Evolutionary conservation across 106 monocot species (phyloP).

Genomic region (Acanthochlamys bracteata): DNA sequence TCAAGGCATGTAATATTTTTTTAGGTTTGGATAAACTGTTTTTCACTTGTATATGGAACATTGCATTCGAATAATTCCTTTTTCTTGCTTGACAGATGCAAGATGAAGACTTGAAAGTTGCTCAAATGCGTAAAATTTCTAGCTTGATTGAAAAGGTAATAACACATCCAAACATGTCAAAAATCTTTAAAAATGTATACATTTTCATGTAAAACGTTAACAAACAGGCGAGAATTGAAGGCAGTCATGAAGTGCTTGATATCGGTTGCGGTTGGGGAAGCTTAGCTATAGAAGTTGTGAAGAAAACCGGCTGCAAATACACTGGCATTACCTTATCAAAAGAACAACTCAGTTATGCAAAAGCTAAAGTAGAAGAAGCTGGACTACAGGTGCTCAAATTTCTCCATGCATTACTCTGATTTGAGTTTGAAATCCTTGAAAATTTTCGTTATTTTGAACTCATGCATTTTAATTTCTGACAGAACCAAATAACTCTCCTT

Average conservation of each 20-base stretch:
- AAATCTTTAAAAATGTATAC: too few species aligned
- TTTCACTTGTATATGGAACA: neutral
- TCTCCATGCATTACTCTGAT: neutral
- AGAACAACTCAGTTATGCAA: slow-evolving; percentile 73
- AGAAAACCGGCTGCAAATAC: slow-evolving; percentile 80
- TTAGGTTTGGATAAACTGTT: neutral
- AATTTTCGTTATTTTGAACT: too few species aligned
- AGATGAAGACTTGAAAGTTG: slow-evolving; percentile 73
- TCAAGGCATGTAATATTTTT: slow-evolving; percentile 71
- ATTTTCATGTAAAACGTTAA: neutral
- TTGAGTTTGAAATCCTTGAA: neutral
- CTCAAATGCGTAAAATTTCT: slow-evolving; percentile 75
- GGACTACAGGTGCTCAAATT: slow-evolving; percentile 65
- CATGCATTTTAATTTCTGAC: neutral
- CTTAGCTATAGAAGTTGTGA: slow-evolving; percentile 74
- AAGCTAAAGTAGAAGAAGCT: slow-evolving; percentile 62
- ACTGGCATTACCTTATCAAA: slow-evolving; percentile 87
- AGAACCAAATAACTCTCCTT: slow-evolving; percentile 71
- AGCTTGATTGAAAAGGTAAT: slow-evolving; percentile 83
- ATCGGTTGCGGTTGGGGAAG: slow-evolving; percentile 96
- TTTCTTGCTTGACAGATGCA: slow-evolving; percentile 31
- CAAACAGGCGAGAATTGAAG: slow-evolving; percentile 56
- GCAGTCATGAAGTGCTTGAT: slow-evolving; percentile 83
- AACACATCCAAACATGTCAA: too few species aligned
- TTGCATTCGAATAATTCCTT: too few species aligned